Evolutionary conservation across 2,329 filamentous ascomycete species (phyloP).

Genomic region (Colletotrichum nymphaeae): DNA sequence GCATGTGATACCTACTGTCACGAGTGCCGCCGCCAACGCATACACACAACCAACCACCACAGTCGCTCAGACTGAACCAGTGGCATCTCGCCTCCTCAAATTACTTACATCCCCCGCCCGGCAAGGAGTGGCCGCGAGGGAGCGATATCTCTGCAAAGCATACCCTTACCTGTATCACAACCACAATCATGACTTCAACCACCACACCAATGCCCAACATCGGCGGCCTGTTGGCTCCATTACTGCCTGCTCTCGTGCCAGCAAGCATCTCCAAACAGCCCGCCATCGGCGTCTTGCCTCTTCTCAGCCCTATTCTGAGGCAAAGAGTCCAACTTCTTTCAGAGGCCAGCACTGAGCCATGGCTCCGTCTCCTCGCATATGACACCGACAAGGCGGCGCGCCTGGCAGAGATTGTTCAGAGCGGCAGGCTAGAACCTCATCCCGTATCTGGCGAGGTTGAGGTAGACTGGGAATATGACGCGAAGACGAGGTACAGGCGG

Average conservation of each 20-base stretch:
- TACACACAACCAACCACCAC: constrained; percentile 18
- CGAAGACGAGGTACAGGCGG: constrained; percentile 72
- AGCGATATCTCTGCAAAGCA: neutral
- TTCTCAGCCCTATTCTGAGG: constrained; percentile 73
- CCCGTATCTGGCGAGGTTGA: constrained; percentile 85
- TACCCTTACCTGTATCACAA: neutral
- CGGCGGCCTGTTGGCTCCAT: constrained; percentile 62
- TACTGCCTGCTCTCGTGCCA: constrained; percentile 70
- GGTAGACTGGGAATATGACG: constrained; percentile 75
- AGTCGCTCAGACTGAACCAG: constrained; percentile 7
- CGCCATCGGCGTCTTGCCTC: constrained; percentile 65
- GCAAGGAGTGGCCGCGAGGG: neutral
- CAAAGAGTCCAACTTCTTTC: constrained; percentile 76
- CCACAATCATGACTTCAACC: constrained; percentile 42
- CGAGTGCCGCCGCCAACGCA: constrained; percentile 7
- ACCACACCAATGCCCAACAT: constrained; percentile 47
- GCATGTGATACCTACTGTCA: constrained; percentile 33
- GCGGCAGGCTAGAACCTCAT: constrained; percentile 79
- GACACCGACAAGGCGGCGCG: constrained; percentile 66
- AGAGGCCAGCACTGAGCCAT: constrained; percentile 69
- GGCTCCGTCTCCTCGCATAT: constrained; percentile 81
- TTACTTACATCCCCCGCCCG: constrained; percentile 3
- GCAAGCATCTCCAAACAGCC: constrained; percentile 69
- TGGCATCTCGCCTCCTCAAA: constrained; percentile 15
- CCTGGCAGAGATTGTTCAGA: constrained; percentile 70